Conservation (phyloP, 1,284 basidiomycete species). For the Taiwanofungus camphoratus region DNA sequence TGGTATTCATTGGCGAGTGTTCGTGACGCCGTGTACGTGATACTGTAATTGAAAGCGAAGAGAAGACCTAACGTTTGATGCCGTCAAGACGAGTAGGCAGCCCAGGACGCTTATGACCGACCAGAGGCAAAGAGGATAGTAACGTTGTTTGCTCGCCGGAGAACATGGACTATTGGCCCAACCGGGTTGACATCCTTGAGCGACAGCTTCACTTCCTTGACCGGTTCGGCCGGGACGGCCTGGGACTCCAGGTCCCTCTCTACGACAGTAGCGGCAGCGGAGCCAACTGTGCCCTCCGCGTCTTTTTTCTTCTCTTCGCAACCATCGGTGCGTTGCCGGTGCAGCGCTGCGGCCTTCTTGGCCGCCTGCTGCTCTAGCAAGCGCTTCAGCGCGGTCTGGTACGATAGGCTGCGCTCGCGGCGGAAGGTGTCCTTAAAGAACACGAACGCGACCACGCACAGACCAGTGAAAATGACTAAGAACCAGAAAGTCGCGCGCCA, state of each 20-base stretch:
- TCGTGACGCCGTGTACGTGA: slow-evolving; percentile 67
- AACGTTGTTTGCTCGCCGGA: slow-evolving; percentile 63
- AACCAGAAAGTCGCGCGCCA: slow-evolving; percentile 86
- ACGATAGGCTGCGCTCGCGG: slow-evolving; percentile 71
- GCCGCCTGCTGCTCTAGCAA: slow-evolving; percentile 19
- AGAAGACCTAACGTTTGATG: slow-evolving; percentile 29
- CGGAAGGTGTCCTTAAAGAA: slow-evolving; percentile 83
- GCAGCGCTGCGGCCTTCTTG: not conserved
- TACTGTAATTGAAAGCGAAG: slow-evolving; percentile 69
- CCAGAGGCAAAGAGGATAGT: slow-evolving; percentile 67
- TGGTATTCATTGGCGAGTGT: slow-evolving; percentile 61
- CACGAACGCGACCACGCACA: slow-evolving; percentile 54
- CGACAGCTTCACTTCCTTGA: slow-evolving; percentile 47
- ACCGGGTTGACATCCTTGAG: slow-evolving; percentile 72
- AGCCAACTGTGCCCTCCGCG: slow-evolving; percentile 10
- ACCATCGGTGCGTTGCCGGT: slow-evolving; percentile 2
- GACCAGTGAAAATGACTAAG: slow-evolving; percentile 56
- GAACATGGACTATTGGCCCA: slow-evolving; percentile 49
- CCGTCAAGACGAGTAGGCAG: not conserved
- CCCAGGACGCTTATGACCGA: slow-evolving; percentile 27
- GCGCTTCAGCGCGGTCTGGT: slow-evolving; percentile 53
- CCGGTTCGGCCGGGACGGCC: not conserved
- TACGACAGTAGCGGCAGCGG: not conserved
- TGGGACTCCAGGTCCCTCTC: slow-evolving; percentile 6
- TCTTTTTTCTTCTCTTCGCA: slow-evolving; percentile 9